Conservation (phyloP, 73 alveolate species). For the Breviolum minutum region DNA sequence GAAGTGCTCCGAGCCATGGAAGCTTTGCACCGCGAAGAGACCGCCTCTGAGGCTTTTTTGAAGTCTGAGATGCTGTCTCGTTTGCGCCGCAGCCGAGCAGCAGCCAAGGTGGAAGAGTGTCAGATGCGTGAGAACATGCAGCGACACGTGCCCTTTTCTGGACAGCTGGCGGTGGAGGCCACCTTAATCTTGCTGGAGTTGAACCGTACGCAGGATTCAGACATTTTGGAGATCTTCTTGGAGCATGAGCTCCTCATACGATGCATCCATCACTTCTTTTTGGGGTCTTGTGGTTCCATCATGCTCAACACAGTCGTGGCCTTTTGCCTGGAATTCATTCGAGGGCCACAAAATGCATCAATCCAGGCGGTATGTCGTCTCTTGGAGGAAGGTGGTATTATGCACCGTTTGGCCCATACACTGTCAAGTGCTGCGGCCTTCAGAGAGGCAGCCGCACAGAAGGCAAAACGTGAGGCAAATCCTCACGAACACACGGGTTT, state of each 20-base stretch:
- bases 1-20: conserved; percentile 7
- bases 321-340: conserved; percentile 63
- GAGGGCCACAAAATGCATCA: conserved; percentile 48
- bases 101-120: neutral
- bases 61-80: conserved; percentile 9
- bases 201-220: conserved; percentile 49
- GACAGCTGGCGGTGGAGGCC: conserved; percentile 66
- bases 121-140: conserved; percentile 6
- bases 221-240: conserved; percentile 55
- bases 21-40: neutral
- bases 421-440: neutral
- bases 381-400: conserved; percentile 1
- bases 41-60: neutral
- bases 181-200: conserved; percentile 57
- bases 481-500: conserved; percentile 67
- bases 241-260: conserved; percentile 38
- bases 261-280: conserved; percentile 10
- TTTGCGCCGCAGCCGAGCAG: conserved; percentile 5
- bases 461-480: neutral
- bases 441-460: conserved; percentile 18
- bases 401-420: conserved; percentile 17
- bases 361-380: conserved; percentile 30
- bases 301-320: conserved; percentile 80
- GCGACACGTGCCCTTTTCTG: neutral
- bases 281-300: conserved; percentile 21